Percentiles rank a stretch among this genome's conserved stretches.
Conservation (phyloP, 106 monocot species). For the Acorus calamus region DNA sequence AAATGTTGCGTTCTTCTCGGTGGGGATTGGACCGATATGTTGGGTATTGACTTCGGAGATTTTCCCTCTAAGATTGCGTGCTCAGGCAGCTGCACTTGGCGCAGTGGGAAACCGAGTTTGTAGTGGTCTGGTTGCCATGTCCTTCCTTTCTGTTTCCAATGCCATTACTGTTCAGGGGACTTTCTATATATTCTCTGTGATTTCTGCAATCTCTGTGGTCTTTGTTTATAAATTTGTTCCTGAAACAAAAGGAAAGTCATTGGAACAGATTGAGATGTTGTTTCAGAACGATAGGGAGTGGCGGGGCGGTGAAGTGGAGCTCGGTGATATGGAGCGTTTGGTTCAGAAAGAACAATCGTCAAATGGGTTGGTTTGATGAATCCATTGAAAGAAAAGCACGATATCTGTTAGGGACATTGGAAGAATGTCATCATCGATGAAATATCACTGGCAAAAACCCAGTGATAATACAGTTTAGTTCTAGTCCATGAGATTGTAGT, state of each 20-base stretch:
- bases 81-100: slow-evolving; percentile 85
- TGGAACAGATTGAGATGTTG: slow-evolving; percentile 78
- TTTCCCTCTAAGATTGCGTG: slow-evolving; percentile 69
- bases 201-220: slow-evolving; percentile 55
- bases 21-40: slow-evolving; percentile 80
- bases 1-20: slow-evolving; percentile 90
- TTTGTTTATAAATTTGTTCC: slow-evolving; percentile 67
- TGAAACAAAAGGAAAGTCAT: slow-evolving; percentile 82
- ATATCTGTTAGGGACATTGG: no score
- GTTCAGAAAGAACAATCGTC: slow-evolving; percentile 17
- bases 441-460: no score
- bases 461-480: no score
- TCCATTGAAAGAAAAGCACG: no score
- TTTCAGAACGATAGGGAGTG: slow-evolving; percentile 37
- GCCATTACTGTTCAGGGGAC: slow-evolving; percentile 62
- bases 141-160: slow-evolving; percentile 62
- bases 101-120: slow-evolving; percentile 60
- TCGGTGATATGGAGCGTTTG: slow-evolving; percentile 58
- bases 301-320: slow-evolving; percentile 51
- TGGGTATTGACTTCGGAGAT: slow-evolving; percentile 91
- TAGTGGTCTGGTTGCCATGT: slow-evolving; percentile 85
- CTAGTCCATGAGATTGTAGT: no score
- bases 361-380: no score
- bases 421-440: no score
- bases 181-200: slow-evolving; percentile 50